Evolutionary conservation across 2,329 filamentous ascomycete genomes (phyloP), one percentile per base, ranked within the genome.

Genomic region (Aspergillus brasiliensis): DNA sequence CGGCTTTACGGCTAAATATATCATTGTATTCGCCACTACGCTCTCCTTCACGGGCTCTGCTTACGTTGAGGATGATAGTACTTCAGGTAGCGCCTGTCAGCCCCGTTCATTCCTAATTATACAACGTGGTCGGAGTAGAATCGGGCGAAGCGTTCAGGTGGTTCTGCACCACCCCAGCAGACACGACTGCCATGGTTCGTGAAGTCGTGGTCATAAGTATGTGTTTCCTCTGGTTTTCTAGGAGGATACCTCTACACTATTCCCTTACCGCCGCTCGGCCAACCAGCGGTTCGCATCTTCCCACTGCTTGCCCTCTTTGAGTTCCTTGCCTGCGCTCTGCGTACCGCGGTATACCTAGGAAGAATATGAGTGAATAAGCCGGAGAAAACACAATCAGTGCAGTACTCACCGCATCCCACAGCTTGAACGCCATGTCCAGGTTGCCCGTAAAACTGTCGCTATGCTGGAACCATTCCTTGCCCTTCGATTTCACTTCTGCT

Each of bases 371-470:
- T 53, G 21, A 57, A 42, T 27, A 13, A 1, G 13, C 23, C 34
- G n/a, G 19, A 44, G 7, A 17, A 19, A 15, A 49, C 40, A n/a
- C 11, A 5, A 8, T 5, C 8, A 27, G 10, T 5, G n/a, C 3
- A 42, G 25, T 13, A 81, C 83, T 76, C 77, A 87, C 84, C 59
- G 86, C 86, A 78, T 87, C 86, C 86, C 86, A 90, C 27, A 89
- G 74, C 59, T 81, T 81, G 72, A 87, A 89, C 3, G 85, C 86
- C 60, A 80, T 81, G 55, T 84, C 76, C 55, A 89, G 74, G 71
- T 88, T 87, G 15, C 76, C 82, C 19, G 78, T 75, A 63, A 88
- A 83, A 71, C 87, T 82, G 21, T 82, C 75, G 48, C 83, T 85
- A 69, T 87, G 84, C 52, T 84, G 83, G 73, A 89, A 86, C 81